Conservation (phyloP, 176 grass and related monocot genomes). For the Puya raimondii region DNA sequence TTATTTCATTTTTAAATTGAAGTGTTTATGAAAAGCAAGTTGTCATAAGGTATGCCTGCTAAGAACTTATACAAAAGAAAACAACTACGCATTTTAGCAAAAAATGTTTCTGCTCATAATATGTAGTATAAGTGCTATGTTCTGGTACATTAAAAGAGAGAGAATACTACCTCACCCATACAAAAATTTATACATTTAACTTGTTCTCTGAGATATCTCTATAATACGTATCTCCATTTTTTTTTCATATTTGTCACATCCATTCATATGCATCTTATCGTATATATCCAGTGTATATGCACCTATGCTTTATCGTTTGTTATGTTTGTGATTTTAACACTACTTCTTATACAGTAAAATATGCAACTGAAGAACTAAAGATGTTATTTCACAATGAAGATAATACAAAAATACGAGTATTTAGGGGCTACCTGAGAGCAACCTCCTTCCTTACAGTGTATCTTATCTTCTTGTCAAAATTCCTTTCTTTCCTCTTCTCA, state of each 20-base stretch:
- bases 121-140: background rate
- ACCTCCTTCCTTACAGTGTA: slow-evolving; percentile 94
- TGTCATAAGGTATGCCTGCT: too few relatives aligned
- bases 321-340: background rate
- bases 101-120: background rate
- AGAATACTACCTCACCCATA: background rate
- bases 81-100: too few relatives aligned
- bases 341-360: background rate
- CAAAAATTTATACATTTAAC: background rate
- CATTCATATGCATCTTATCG: background rate
- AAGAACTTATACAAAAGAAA: too few relatives aligned
- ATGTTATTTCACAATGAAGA: background rate
- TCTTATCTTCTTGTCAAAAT: slow-evolving; percentile 98
- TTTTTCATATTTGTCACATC: background rate
- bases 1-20: too few relatives aligned
- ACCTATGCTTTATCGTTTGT: background rate
- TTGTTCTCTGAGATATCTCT: background rate
- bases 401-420: background rate
- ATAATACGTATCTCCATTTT: background rate
- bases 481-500: slow-evolving; percentile 94
- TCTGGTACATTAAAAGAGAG: background rate
- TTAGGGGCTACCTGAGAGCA: slow-evolving; percentile 60
- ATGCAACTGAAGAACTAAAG: background rate
- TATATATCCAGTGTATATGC: background rate
- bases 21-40: too few relatives aligned